Percentiles rank a stretch among this genome's conserved stretches.
phyloP scores from a whole-genome alignment of 2,329 filamentous ascomycete genomes.

The Aspergillus quadricinctus region DNA sequence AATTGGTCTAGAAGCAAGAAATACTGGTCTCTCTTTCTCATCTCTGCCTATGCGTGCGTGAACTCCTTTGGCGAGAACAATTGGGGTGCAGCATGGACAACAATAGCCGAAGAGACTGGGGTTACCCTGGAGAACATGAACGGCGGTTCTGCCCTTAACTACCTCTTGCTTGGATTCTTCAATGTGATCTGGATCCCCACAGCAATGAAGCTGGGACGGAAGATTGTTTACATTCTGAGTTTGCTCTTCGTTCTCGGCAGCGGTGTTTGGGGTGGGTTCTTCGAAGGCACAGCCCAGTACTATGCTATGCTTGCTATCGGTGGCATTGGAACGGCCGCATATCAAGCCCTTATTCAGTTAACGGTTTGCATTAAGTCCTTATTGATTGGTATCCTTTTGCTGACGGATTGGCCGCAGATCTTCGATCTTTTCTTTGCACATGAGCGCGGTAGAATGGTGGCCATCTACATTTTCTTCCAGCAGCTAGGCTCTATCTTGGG shows the following conservation, averaged over 20 bases:
- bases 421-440: constrained; percentile 41
- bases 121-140: constrained; percentile 40
- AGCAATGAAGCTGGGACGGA: constrained; percentile 31
- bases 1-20: constrained; percentile 37
- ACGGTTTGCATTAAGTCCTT: constrained; percentile 19
- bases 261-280: constrained; percentile 31
- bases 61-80: constrained; percentile 41
- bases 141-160: constrained; percentile 39
- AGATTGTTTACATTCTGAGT: constrained; percentile 34
- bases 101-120: constrained; percentile 36
- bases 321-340: constrained; percentile 34
- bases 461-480: constrained; percentile 38
- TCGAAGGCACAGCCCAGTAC: constrained; percentile 25
- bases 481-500: constrained; percentile 38
- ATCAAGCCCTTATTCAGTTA: constrained; percentile 38
- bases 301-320: constrained; percentile 27
- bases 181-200: constrained; percentile 38
- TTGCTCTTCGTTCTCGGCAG: constrained; percentile 27
- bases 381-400: neutral
- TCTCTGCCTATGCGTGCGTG: constrained; percentile 39
- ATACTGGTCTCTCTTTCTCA: constrained; percentile 37
- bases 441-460: constrained; percentile 34
- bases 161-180: constrained; percentile 39
- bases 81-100: constrained; percentile 40
- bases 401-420: constrained; percentile 14